Evolutionary conservation across 2,329 filamentous ascomycete species (phyloP).

Genomic region (Diplodia seriata): DNA sequence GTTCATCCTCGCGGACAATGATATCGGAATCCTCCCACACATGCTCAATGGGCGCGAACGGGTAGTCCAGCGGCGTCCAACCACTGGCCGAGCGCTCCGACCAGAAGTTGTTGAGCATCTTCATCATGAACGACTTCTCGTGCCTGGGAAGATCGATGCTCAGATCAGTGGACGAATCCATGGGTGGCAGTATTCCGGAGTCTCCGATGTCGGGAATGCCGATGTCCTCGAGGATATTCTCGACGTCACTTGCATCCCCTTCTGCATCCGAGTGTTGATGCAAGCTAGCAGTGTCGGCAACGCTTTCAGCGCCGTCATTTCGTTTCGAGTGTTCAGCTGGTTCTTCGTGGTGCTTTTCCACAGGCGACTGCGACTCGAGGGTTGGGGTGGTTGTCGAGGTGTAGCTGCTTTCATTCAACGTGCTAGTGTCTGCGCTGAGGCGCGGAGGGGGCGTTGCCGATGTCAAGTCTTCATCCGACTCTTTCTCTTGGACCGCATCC

Average conservation of each 20-base stretch:
- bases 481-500: constrained; percentile 85
- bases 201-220: constrained; percentile 67
- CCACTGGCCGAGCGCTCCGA: constrained; percentile 95
- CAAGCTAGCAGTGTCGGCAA: constrained; percentile 40
- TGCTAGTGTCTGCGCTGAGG: constrained; percentile 47
- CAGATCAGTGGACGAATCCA: constrained; percentile 63
- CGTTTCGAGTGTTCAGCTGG: constrained; percentile 14
- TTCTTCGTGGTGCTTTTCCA: constrained; percentile 41
- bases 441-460: constrained; percentile 41
- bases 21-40: constrained; percentile 97
- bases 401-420: constrained; percentile 45
- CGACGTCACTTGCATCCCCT: constrained; percentile 69
- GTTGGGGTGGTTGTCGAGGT: constrained; percentile 45
- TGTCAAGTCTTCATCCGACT: constrained; percentile 67
- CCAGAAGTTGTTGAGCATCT: constrained; percentile 97
- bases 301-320: constrained; percentile 37
- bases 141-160: constrained; percentile 85
- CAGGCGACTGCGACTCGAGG: constrained; percentile 45
- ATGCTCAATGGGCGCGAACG: constrained; percentile 80
- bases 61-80: constrained; percentile 92
- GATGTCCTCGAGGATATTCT: constrained; percentile 74
- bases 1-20: constrained; percentile 96
- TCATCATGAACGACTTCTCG: constrained; percentile 91
- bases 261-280: constrained; percentile 60
- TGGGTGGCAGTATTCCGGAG: constrained; percentile 58